Evolutionary conservation across 192 early-diverging fungal species (phyloP), one percentile per base, ranked within the genome.

Genomic region (Rhizoclosmatium globosum): DNA sequence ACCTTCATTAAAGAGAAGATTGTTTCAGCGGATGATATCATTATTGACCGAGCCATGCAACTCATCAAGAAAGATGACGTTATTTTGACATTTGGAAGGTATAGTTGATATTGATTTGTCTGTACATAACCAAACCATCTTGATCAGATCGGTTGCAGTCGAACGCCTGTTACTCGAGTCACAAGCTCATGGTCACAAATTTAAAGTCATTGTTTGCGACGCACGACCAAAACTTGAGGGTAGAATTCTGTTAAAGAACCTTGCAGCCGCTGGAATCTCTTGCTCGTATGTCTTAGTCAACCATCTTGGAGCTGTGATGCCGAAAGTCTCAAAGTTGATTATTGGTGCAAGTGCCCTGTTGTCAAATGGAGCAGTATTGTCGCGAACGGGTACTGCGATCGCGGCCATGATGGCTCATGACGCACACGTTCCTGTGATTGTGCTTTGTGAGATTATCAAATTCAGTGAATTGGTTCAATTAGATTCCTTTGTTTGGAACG

Each of bases 401-500:
- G 94, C 98, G 3, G 94, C 95, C 6, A 94, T 97, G 92, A 88
- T 93, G 42, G 98, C 98, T 0, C 90, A 91, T 73, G 93, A 94
- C 59, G 88, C 87, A 62, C 89, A 95, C 81, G 90, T 98, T n/a
- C 97, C 97, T 4, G 96, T 99, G 31, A 96, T 99, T 84, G 95
- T 95, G 3, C 88, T 93, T 67, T 96, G 96, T 81, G 97, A 98
- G 83, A 94, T 93, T 2, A 98, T 97, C 86, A 99, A 99, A 87
- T 99, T 99, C 75, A 92, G 91, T 70, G 94, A 97, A 53, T 87
- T 91, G 13, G 93, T 95, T 44, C 94, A 97, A 83, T 84, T 99
- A 23, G 98, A 99, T 84, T 95, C 96, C 17, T 94, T 98, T 77
- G 97, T 97, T 3, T 92, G 90, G 94, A 99, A 99, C 84, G 98